Percentiles rank a stretch among this genome's conserved stretches.
These are phyloP conservation scores for Aureobasidium lini DNA, from an alignment of 2,329 filamentous ascomycete species.

Conservation along the genomic window DNA sequence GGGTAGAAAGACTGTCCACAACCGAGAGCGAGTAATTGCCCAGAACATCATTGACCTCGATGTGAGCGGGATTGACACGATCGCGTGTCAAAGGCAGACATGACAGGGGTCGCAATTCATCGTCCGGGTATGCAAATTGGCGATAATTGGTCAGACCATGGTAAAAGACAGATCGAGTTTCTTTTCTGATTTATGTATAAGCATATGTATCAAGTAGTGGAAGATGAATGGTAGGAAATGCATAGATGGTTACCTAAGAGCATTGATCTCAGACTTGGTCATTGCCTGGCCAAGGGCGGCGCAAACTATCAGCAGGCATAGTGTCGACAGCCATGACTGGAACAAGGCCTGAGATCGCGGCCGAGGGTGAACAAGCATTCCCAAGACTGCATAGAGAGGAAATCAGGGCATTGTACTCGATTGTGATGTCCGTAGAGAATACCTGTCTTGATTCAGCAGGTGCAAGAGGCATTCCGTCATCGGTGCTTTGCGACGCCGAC, in stretches of 20 bases:
- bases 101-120: slow-evolving; percentile 82
- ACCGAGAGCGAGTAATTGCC: slow-evolving; percentile 95
- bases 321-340: not conserved
- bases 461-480: not conserved
- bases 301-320: not conserved
- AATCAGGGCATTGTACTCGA: slow-evolving; percentile 22
- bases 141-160: slow-evolving; percentile 97
- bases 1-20: slow-evolving; percentile 88
- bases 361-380: slow-evolving; percentile 8
- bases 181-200: slow-evolving; percentile 28
- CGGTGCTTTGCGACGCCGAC: slow-evolving; percentile 8
- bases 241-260: slow-evolving; percentile 28
- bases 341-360: not conserved
- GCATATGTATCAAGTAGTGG: not conserved
- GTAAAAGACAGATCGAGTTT: slow-evolving; percentile 72
- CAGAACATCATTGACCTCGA: slow-evolving; percentile 88
- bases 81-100: slow-evolving; percentile 82
- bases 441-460: not conserved
- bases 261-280: slow-evolving; percentile 35
- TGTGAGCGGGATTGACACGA: slow-evolving; percentile 65
- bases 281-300: slow-evolving; percentile 33
- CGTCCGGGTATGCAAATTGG: slow-evolving; percentile 86
- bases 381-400: slow-evolving; percentile 1
- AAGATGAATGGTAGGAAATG: not conserved
- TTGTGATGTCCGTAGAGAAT: not conserved